Conservation (phyloP, 192 early-diverging fungal genomes). For the Chytriomyces confervae region DNA sequence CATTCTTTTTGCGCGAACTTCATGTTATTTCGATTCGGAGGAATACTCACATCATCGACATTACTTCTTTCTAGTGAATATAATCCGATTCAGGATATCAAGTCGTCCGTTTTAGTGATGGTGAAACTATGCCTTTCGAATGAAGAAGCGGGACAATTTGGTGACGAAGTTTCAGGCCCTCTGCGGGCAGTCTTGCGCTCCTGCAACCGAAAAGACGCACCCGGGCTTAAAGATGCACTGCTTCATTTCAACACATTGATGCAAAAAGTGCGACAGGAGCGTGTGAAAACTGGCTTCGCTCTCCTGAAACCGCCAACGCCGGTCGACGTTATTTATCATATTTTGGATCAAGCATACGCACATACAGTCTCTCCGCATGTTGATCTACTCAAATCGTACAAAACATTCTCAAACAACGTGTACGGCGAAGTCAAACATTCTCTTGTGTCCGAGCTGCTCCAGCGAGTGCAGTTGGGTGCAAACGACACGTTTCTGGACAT, state of each 20-base stretch:
- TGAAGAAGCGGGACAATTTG: slow-evolving; percentile 58
- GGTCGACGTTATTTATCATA: slow-evolving; percentile 77
- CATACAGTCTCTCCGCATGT: slow-evolving; percentile 82
- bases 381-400: slow-evolving; percentile 75
- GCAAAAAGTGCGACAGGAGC: slow-evolving; percentile 49
- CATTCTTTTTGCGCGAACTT: slow-evolving; percentile 34
- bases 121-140: slow-evolving; percentile 62
- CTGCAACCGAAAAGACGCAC: slow-evolving; percentile 69
- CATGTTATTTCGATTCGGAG: no score
- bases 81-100: slow-evolving; percentile 81
- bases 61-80: slow-evolving; percentile 64
- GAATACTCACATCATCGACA: slow-evolving; percentile 21
- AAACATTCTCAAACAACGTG: slow-evolving; percentile 91
- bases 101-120: slow-evolving; percentile 70
- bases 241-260: slow-evolving; percentile 73
- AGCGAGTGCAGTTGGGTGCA: slow-evolving; percentile 53
- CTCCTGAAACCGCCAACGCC: slow-evolving; percentile 41
- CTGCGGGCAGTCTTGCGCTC: slow-evolving; percentile 79
- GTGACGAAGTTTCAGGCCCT: slow-evolving; percentile 68
- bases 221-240: slow-evolving; percentile 72
- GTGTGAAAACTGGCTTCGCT: background rate
- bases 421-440: slow-evolving; percentile 93
- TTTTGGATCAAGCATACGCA: slow-evolving; percentile 88
- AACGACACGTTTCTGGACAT: slow-evolving; percentile 89
- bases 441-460: slow-evolving; percentile 84